Evolutionary conservation across 768 basidiomycete genomes (phyloP), one percentile per base, ranked within the genome.

Genomic region (Mycena maculata): DNA sequence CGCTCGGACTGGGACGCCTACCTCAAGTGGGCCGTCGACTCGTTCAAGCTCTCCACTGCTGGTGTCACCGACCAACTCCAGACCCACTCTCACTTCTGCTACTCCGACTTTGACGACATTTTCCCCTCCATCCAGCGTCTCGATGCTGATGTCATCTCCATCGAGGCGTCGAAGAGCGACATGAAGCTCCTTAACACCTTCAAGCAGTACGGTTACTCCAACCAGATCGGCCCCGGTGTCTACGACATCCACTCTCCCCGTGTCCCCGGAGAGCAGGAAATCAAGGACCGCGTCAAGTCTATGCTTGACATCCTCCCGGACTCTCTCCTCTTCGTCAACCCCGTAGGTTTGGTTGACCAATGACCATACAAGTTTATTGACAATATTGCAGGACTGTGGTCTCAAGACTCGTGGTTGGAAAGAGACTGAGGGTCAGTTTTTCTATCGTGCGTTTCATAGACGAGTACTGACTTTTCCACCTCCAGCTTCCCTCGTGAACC

Each of bases 191-290:
- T 99, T 75, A 88, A 90, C 69, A 96, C 95, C 74, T 99, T 99
- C 92, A 91, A 94, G 87, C 85, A 92, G 65, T 93, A 94, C 80
- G 93, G 93, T 47, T 99, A 99, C 87, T 92, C 94, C 63, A 97
- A 96, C 86, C 91, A 94, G 84, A 98, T 99, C 77, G 96, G 97
- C 64, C 97, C 97, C 22, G 97, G 95, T 87, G 95, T 98, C 77
- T 98, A 98, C 78, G 96, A 98, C 80, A 98, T 99, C 83, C 98
- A 99, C 87, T 98, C 96, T 73, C 98, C 98, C 69, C 96, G 98
- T 89, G 94, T 99, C 70, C 98, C 98, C 48, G 84, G 89, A 66
- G 89, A 90, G 74, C 87, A 95, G 79, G 98, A 99, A 85, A 96
- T 99, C 84, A 92, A 90, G 84, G 92, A 96, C 74, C 93, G 96